These are phyloP conservation scores for Prunus yedoensis DNA, from an alignment of 331 rosid genomes.

Conservation along the genomic window DNA sequence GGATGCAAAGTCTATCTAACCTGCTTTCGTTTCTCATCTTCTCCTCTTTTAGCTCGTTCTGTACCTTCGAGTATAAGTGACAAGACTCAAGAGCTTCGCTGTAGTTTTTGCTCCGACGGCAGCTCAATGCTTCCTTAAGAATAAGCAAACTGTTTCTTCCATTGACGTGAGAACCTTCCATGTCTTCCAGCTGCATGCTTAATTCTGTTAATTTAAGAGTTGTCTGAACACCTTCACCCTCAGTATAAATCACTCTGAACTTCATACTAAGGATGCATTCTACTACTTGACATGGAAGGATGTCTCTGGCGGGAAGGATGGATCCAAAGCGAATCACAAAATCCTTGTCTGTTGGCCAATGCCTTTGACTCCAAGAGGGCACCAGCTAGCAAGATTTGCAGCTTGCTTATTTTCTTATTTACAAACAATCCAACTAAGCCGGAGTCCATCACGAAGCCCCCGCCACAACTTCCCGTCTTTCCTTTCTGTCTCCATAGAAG, in stretches of 20 bases:
- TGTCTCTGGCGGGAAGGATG: slow-evolving; percentile 70
- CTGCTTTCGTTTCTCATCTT: slow-evolving; percentile 82
- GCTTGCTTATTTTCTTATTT: slow-evolving; percentile 73
- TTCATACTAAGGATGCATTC: slow-evolving; percentile 85
- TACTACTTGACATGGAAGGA: slow-evolving; percentile 76
- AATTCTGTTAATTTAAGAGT: slow-evolving; percentile 64
- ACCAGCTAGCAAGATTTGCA: slow-evolving; percentile 91
- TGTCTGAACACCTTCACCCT: slow-evolving; percentile 59
- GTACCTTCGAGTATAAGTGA: slow-evolving; percentile 63
- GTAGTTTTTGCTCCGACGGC: slow-evolving; percentile 68
- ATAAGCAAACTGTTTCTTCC: slow-evolving; percentile 82
- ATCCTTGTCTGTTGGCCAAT: slow-evolving; percentile 93
- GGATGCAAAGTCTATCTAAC: slow-evolving; percentile 68
- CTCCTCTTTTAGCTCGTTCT: slow-evolving; percentile 80
- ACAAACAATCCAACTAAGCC: slow-evolving; percentile 83
- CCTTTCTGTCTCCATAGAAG: slow-evolving; percentile 74
- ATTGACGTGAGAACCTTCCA: slow-evolving; percentile 77
- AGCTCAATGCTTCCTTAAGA: slow-evolving; percentile 72
- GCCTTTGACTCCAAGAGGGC: slow-evolving; percentile 82
- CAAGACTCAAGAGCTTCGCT: slow-evolving; percentile 77
- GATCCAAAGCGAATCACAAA: slow-evolving; percentile 81
- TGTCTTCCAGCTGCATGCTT: slow-evolving; percentile 90
- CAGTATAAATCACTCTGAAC: slow-evolving; percentile 59
- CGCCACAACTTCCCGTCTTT: slow-evolving; percentile 84
- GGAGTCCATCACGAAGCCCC: slow-evolving; percentile 76